A percentile compares a stretch with the other conserved stretches of the same genome.
These are phyloP conservation scores for Tremellales sp. DNA, from an alignment of 1,284 basidiomycete genomes.

Conservation along the genomic window DNA sequence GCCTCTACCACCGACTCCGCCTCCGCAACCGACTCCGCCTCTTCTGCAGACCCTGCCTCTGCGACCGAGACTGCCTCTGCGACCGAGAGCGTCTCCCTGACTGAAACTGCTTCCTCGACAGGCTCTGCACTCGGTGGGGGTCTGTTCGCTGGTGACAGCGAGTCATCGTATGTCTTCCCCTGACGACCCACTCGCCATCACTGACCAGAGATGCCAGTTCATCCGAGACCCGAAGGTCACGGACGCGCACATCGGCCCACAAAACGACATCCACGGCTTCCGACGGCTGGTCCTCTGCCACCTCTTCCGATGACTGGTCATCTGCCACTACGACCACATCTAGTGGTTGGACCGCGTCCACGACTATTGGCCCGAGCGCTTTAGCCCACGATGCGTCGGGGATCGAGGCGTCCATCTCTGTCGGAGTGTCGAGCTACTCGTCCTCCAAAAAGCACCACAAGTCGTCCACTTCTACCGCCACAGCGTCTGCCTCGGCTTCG, in stretches of 20 bases:
- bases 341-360: slow-evolving; percentile 4
- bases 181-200: no score
- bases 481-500: slow-evolving; percentile 5
- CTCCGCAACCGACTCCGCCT: background rate
- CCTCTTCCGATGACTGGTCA: no score
- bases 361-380: slow-evolving; percentile 5
- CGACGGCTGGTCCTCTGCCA: no score
- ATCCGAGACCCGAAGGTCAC: no score
- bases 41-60: background rate
- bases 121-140: no score
- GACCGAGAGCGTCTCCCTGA: background rate
- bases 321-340: slow-evolving; percentile 1
- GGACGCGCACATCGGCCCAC: no score
- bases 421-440: background rate
- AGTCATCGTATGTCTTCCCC: no score
- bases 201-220: no score
- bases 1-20: background rate
- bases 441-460: background rate
- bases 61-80: slow-evolving; percentile 2
- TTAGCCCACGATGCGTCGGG: slow-evolving; percentile 1
- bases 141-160: no score
- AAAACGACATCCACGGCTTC: no score
- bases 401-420: background rate
- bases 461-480: slow-evolving; percentile 1
- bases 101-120: slow-evolving; percentile 3